These are phyloP conservation scores for Coccomyxa sp. DNA, from an alignment of 139 green algal genomes.

Conservation along the genomic window DNA sequence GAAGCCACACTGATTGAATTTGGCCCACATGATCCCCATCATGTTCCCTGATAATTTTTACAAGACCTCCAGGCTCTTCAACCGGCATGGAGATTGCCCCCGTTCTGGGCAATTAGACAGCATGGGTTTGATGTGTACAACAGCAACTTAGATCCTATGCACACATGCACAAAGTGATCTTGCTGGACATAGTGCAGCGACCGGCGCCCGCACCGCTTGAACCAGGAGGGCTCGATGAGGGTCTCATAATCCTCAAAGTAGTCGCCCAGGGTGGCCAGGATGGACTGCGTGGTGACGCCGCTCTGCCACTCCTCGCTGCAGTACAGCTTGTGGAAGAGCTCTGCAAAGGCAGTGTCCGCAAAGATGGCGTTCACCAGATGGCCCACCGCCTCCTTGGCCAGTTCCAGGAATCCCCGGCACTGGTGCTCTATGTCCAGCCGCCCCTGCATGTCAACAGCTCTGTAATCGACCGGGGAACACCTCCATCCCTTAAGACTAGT, in stretches of 20 bases:
- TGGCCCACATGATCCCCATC: too few species aligned
- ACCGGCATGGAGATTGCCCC: background rate
- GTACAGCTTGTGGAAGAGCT: conserved; percentile 43
- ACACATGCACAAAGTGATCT: too few species aligned
- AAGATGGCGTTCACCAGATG: conserved; percentile 44
- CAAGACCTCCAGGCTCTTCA: too few species aligned
- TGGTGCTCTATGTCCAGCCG: conserved; percentile 60
- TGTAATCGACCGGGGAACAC: too few species aligned
- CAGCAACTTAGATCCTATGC: too few species aligned
- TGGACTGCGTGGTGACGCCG: conserved; percentile 42
- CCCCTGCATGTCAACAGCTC: conserved; percentile 10
- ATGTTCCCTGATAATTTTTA: too few species aligned
- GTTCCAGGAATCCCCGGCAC: conserved; percentile 63
- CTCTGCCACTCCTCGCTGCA: conserved; percentile 41
- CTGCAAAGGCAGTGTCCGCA: conserved; percentile 38
- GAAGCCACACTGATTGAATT: too few species aligned
- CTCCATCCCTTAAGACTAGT: too few species aligned
- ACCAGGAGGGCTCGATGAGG: conserved; percentile 42
- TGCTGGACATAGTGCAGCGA: too few species aligned
- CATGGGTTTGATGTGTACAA: too few species aligned
- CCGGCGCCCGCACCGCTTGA: conserved; percentile 13
- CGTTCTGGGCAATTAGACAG: too few species aligned
- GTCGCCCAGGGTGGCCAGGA: conserved; percentile 78
- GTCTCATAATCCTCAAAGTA: conserved; percentile 59
- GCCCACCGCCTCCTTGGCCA: conserved; percentile 42